Percentiles rank a stretch among this genome's conserved stretches.
Conservation (phyloP, 1,284 basidiomycete genomes). For the Moniliella sp. region DNA sequence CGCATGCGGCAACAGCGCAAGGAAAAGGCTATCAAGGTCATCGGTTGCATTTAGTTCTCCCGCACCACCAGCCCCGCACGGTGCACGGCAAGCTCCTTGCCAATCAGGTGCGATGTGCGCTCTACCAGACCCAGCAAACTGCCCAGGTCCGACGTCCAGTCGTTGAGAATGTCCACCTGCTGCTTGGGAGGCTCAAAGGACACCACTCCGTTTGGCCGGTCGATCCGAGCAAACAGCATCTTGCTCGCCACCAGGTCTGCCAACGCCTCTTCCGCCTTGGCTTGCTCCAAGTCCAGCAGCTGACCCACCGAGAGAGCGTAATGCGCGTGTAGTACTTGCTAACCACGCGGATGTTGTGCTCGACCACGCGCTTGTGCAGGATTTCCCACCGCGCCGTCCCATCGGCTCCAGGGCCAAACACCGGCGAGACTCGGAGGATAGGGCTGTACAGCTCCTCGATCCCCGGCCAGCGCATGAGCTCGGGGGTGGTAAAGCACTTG, state of each 20-base stretch:
- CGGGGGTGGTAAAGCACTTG: slow-evolving; percentile 84
- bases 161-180: slow-evolving; percentile 49
- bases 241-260: slow-evolving; percentile 71
- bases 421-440: slow-evolving; percentile 54
- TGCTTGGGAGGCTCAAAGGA: slow-evolving; percentile 41
- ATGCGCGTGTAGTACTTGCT: slow-evolving; percentile 86
- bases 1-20: too few species aligned
- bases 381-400: slow-evolving; percentile 74
- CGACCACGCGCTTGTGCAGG: slow-evolving; percentile 84
- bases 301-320: slow-evolving; percentile 60
- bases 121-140: slow-evolving; percentile 43
- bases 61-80: slow-evolving; percentile 12
- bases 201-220: slow-evolving; percentile 71
- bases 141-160: slow-evolving; percentile 86
- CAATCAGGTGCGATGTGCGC: slow-evolving; percentile 26
- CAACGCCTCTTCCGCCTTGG: slow-evolving; percentile 66
- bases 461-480: slow-evolving; percentile 96
- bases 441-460: slow-evolving; percentile 73
- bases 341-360: slow-evolving; percentile 94
- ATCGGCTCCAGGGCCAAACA: slow-evolving; percentile 42
- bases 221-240: slow-evolving; percentile 77
- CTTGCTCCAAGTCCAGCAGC: slow-evolving; percentile 61
- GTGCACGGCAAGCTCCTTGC: slow-evolving; percentile 29
- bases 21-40: too few species aligned
- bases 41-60: too few species aligned